Evolutionary conservation across 176 grass and related monocot genomes (phyloP).

Genomic region (Eragrostis curvula): DNA sequence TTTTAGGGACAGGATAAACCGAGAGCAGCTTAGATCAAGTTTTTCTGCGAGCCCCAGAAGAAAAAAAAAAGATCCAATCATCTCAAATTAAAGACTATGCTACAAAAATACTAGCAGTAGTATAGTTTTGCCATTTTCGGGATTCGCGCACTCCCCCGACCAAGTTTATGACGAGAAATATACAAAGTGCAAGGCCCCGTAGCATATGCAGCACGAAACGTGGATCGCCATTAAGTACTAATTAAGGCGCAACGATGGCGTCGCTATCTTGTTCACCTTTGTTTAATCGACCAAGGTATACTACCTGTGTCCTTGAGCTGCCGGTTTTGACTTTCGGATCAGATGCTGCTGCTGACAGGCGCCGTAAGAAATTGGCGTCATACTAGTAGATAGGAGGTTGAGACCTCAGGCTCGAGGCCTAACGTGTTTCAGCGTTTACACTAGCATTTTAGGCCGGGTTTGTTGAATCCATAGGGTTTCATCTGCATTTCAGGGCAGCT

Average conservation of each 20-base stretch:
- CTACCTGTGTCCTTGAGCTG: constrained; percentile 37
- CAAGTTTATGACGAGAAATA: constrained; percentile 38
- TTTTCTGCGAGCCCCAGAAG: not conserved
- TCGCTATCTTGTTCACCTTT: constrained; percentile 29
- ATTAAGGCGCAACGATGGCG: constrained; percentile 42
- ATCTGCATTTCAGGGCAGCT: not conserved
- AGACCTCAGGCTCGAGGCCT: not conserved
- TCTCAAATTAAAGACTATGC: not conserved
- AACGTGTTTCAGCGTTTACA: not conserved
- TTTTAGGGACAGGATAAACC: not conserved
- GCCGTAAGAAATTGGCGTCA: not conserved
- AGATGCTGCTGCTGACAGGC: not conserved
- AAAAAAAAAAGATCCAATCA: not conserved
- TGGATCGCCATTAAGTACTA: constrained; percentile 57
- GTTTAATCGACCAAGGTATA: constrained; percentile 43
- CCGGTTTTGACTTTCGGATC: constrained; percentile 51
- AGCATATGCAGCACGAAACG: constrained; percentile 56
- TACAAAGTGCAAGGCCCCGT: not conserved
- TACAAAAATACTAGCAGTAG: not conserved
- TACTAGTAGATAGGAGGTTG: not conserved
- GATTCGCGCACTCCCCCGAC: constrained; percentile 31
- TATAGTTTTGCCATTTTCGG: constrained; percentile 28
- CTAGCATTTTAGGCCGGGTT: not conserved
- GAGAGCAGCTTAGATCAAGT: not conserved
- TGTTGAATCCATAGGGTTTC: not conserved